phyloP scores from a whole-genome alignment of 2,329 filamentous ascomycete genomes.

The Penicillium sumatraense region DNA sequence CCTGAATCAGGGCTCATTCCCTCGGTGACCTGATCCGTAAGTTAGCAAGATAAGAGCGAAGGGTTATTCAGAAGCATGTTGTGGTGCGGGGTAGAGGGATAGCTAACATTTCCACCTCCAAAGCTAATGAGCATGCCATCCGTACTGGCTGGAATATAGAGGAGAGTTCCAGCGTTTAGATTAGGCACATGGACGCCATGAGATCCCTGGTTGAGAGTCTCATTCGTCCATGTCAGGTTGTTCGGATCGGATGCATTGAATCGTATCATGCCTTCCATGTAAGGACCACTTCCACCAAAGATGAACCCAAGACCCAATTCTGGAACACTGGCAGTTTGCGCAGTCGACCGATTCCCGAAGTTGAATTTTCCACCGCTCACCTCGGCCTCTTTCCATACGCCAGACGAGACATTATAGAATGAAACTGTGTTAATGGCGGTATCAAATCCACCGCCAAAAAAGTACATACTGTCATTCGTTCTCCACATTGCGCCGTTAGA shows the following conservation, averaged over 20 bases:
- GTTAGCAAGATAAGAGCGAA: not conserved
- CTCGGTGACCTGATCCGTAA: constrained; percentile 7
- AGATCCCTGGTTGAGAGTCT: constrained; percentile 9
- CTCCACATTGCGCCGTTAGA: constrained; percentile 13
- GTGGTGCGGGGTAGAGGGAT: not conserved
- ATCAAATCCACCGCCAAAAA: constrained; percentile 16
- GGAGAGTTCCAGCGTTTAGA: constrained; percentile 9
- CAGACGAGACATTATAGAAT: constrained; percentile 8
- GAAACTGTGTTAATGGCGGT: constrained; percentile 9
- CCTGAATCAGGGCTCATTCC: constrained; percentile 14
- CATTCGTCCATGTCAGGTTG: constrained; percentile 14
- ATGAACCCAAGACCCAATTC: constrained; percentile 12
- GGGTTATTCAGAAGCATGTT: not conserved
- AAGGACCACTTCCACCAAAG: constrained; percentile 7
- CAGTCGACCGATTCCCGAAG: constrained; percentile 10
- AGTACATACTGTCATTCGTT: constrained; percentile 10
- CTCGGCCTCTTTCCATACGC: constrained; percentile 12
- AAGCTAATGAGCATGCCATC: constrained; percentile 17
- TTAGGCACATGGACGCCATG: constrained; percentile 10
- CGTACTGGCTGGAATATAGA: constrained; percentile 14
- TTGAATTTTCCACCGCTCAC: constrained; percentile 13
- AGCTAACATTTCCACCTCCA: constrained; percentile 13
- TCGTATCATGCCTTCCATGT: constrained; percentile 15
- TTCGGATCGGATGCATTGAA: constrained; percentile 12
- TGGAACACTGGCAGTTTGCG: constrained; percentile 13